phyloP scores from a whole-genome alignment of 2,329 filamentous ascomycete genomes.

The Thielaviopsis euricoi region DNA sequence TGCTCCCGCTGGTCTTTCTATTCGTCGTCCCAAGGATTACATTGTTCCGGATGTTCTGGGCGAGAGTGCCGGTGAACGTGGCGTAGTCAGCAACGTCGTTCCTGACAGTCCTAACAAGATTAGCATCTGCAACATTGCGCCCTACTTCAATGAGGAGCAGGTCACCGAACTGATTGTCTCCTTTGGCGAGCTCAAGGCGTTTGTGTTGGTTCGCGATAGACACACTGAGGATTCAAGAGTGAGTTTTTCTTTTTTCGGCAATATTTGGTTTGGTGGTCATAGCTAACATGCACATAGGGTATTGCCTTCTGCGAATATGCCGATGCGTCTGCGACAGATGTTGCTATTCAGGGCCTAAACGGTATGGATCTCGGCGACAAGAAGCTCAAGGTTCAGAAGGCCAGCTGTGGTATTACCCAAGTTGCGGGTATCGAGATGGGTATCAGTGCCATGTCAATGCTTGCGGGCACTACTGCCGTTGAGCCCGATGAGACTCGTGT shows the following conservation, averaged over 20 bases:
- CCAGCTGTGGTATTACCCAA: conserved; percentile 88
- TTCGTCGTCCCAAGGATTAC: conserved; percentile 88
- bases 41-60: conserved; percentile 70
- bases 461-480: conserved; percentile 72
- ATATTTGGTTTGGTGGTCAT: background rate
- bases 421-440: conserved; percentile 84
- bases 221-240: conserved; percentile 76
- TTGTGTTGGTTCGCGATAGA: conserved; percentile 74
- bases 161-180: conserved; percentile 77
- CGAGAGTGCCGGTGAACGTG: conserved; percentile 56
- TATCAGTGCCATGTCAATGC: conserved; percentile 94
- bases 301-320: conserved; percentile 94
- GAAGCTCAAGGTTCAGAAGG: conserved; percentile 69
- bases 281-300: conserved; percentile 39
- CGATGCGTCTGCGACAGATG: conserved; percentile 57
- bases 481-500: conserved; percentile 71
- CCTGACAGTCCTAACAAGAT: conserved; percentile 93
- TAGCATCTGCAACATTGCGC: conserved; percentile 74
- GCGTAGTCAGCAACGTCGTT: conserved; percentile 63
- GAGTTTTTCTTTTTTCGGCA: conserved; percentile 23
- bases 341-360: conserved; percentile 80
- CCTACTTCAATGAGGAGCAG: conserved; percentile 78
- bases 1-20: conserved; percentile 46
- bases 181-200: conserved; percentile 86
- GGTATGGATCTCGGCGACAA: conserved; percentile 86